A percentile compares a stretch with the other conserved stretches of the same genome.
phyloP scores from a whole-genome alignment of 495 filamentous ascomycete genomes.

The Lindgomyces ingoldianus region DNA sequence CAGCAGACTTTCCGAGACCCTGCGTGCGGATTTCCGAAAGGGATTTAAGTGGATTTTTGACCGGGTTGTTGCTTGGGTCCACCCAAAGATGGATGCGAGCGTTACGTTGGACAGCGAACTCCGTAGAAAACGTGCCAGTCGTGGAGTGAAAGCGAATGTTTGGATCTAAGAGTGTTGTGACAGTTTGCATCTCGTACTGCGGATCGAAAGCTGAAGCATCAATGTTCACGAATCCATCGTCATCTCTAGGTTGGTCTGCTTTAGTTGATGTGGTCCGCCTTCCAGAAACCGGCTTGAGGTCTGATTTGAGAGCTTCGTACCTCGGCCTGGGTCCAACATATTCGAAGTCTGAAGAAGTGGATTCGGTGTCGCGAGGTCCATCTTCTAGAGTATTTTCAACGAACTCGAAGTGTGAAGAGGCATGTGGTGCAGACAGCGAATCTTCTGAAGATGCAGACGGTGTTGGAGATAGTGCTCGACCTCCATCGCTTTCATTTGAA shows the following conservation, averaged over 20 bases:
- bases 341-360: neutral
- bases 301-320: too few species aligned
- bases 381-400: neutral
- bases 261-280: neutral
- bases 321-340: neutral
- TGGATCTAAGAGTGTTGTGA: constrained; percentile 52
- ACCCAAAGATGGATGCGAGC: neutral
- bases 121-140: neutral
- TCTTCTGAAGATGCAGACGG: too few species aligned
- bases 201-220: constrained; percentile 10
- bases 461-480: neutral
- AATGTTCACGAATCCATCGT: neutral
- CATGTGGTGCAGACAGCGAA: neutral
- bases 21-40: constrained; percentile 12
- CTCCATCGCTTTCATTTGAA: neutral
- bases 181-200: neutral
- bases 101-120: constrained; percentile 13
- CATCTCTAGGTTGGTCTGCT: neutral
- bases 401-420: neutral
- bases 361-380: neutral
- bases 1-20: constrained; percentile 3
- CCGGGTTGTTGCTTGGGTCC: too few species aligned
- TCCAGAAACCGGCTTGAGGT: neutral
- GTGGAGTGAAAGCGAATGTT: constrained; percentile 43
- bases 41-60: neutral